phyloP scores from a whole-genome alignment of 495 filamentous ascomycete species.

The Penicillium crystallinum region DNA sequence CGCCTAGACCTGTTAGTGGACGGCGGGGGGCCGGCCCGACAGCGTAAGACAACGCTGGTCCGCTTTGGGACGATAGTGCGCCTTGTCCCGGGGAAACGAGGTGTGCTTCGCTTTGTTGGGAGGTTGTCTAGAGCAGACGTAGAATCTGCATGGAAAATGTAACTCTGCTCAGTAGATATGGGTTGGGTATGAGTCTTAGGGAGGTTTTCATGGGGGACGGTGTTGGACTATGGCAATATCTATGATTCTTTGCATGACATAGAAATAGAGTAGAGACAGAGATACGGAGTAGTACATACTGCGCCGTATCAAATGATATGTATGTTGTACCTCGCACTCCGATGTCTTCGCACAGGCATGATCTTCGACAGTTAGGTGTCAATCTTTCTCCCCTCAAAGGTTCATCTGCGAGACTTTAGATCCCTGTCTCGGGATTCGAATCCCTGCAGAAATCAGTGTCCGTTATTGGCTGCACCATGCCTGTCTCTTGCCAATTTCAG shows the following conservation, averaged over 20 bases:
- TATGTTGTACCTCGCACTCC: too few species aligned
- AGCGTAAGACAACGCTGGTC: not conserved
- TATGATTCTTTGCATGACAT: not conserved
- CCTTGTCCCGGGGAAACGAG: not conserved
- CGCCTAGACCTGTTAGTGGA: not conserved
- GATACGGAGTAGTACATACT: too few species aligned
- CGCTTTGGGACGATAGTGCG: not conserved
- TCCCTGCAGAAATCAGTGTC: slow-evolving; percentile 11
- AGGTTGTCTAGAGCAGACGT: slow-evolving; percentile 29
- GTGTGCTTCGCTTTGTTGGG: not conserved
- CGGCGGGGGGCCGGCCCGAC: not conserved
- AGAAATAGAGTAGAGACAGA: too few species aligned
- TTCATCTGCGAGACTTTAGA: not conserved
- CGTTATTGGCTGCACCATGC: not conserved
- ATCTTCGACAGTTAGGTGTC: not conserved
- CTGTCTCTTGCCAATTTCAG: not conserved
- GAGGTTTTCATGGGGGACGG: not conserved
- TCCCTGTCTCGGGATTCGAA: slow-evolving; percentile 20
- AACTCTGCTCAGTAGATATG: slow-evolving; percentile 13
- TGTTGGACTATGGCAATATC: not conserved
- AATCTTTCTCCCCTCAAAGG: not conserved
- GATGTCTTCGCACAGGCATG: not conserved
- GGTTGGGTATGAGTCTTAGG: not conserved
- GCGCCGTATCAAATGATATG: too few species aligned
- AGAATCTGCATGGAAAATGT: slow-evolving; percentile 46